Evolutionary conservation across 495 filamentous ascomycete species (phyloP), one percentile per base, ranked within the genome.

Genomic region (Podospora bellae-mahoneyi): DNA sequence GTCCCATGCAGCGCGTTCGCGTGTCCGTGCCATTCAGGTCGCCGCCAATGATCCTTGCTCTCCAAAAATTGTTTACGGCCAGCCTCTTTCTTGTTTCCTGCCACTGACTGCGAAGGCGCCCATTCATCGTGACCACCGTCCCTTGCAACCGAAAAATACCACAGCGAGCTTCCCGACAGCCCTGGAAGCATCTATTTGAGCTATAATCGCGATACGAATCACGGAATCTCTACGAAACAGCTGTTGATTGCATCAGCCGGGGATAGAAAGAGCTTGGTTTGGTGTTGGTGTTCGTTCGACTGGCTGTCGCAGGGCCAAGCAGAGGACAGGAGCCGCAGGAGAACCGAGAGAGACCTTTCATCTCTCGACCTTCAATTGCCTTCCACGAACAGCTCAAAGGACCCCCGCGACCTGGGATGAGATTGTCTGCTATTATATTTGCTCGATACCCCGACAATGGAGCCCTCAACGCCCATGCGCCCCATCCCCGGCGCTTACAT

Each of bases 401-500:
- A 48, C 39, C 13, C 39, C 39, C 2, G 2, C 9, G 39, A 48
- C 39, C 15, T 48, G 39, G 56, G 20, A 59, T 23, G 56, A 59
- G 20, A 27, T 13, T 48, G 39, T 10, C 39, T 16, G 39, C 39
- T 48, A 28, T 58, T 23, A 15, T 28, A 39, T 26, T 39, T 54
- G 57, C n/a, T 16, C 20, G 64, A 27, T 69, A 78, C 74, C 78
- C 87, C 89, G 87, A 82, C 85, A 73, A 91, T 89, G 77, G 82
- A 87, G 60, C 84, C 88, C 60, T 83, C 82, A 10, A 92, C 91
- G 30, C 90, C 86, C 64, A 84, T 85, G 79, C 85, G 85, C 78
- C 85, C 83, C 60, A 78, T 92, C 67, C 91, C 91, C 59, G 91
- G 91, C 72, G 88, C 90, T 72, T 93, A 85, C 73, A 78, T 91